A percentile compares a stretch with the other conserved stretches of the same genome.
Conservation (phyloP, 2,329 filamentous ascomycete species). For the Penicillium sp. region DNA sequence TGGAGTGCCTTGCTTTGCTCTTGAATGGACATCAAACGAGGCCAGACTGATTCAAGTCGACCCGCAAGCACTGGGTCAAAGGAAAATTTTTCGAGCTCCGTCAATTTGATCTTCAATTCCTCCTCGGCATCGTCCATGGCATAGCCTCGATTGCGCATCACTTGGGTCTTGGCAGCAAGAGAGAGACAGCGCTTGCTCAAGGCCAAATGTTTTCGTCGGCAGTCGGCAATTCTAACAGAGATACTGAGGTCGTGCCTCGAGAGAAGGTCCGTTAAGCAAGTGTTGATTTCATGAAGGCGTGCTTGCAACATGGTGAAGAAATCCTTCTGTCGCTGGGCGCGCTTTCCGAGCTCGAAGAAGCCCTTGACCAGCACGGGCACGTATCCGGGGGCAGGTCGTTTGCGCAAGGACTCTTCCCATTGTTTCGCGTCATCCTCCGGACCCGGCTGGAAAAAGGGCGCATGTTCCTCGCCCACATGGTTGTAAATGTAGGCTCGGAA, state of each 20-base stretch:
- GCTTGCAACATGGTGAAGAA: slow-evolving; percentile 54
- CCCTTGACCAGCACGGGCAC: slow-evolving; percentile 57
- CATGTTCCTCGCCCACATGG: slow-evolving; percentile 52
- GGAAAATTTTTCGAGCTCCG: slow-evolving; percentile 53
- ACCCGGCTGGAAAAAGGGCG: slow-evolving; percentile 56
- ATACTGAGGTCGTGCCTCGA: slow-evolving; percentile 57
- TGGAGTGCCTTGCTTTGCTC: slow-evolving; percentile 56
- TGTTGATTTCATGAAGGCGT: slow-evolving; percentile 61
- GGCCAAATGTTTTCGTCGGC: slow-evolving; percentile 54
- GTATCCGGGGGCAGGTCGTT: slow-evolving; percentile 52
- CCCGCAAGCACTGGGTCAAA: slow-evolving; percentile 57
- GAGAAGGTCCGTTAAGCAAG: slow-evolving; percentile 53
- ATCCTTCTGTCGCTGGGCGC: slow-evolving; percentile 53
- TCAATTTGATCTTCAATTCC: slow-evolving; percentile 56
- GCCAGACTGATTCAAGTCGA: slow-evolving; percentile 61
- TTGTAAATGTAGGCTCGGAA: slow-evolving; percentile 62
- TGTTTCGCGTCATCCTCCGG: slow-evolving; percentile 54
- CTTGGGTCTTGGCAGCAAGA: slow-evolving; percentile 59
- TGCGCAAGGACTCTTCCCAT: slow-evolving; percentile 59
- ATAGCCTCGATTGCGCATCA: slow-evolving; percentile 58
- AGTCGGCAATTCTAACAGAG: slow-evolving; percentile 53
- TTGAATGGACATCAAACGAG: slow-evolving; percentile 57
- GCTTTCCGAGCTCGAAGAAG: slow-evolving; percentile 54
- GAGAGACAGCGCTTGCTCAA: slow-evolving; percentile 56
- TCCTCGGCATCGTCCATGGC: slow-evolving; percentile 60